Conservation (phyloP, 2,329 filamentous ascomycete genomes). For the Colletotrichum paranaense region DNA sequence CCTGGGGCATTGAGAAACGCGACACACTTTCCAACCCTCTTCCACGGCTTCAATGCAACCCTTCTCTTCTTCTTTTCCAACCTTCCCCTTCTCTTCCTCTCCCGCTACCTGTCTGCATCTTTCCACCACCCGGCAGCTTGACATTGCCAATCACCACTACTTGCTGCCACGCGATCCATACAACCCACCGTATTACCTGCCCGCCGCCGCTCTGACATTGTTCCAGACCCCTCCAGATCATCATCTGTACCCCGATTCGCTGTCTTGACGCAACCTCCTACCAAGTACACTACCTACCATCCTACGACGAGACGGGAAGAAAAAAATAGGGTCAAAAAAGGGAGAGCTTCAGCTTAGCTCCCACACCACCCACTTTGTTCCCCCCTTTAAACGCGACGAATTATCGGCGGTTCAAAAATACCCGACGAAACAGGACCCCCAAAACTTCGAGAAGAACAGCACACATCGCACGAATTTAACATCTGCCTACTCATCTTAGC, state of each 20-base stretch:
- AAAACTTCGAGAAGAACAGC: not conserved
- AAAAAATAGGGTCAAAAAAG: not conserved
- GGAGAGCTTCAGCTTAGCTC: conserved; percentile 18
- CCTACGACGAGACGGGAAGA: not conserved
- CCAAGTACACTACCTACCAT: not conserved
- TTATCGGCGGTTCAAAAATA: conserved; percentile 19
- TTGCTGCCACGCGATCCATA: not conserved
- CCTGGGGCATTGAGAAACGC: conserved; percentile 33
- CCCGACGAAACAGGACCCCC: conserved; percentile 19
- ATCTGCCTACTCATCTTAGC: not conserved
- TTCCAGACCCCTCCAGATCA: conserved; percentile 18
- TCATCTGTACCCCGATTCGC: not conserved
- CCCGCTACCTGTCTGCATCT: not conserved
- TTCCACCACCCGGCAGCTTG: not conserved
- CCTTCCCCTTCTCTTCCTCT: not conserved
- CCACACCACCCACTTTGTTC: not conserved
- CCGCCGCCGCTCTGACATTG: conserved; percentile 1
- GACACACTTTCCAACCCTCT: conserved; percentile 35
- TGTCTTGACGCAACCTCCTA: not conserved
- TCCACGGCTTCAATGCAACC: conserved; percentile 29
- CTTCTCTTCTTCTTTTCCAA: conserved; percentile 1
- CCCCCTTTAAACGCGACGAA: conserved; percentile 11
- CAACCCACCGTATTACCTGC: not conserved
- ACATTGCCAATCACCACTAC: not conserved
- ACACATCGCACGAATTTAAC: not conserved